Conservation (phyloP, 2,329 filamentous ascomycete genomes). For the Colletotrichum lindemuthianum region DNA sequence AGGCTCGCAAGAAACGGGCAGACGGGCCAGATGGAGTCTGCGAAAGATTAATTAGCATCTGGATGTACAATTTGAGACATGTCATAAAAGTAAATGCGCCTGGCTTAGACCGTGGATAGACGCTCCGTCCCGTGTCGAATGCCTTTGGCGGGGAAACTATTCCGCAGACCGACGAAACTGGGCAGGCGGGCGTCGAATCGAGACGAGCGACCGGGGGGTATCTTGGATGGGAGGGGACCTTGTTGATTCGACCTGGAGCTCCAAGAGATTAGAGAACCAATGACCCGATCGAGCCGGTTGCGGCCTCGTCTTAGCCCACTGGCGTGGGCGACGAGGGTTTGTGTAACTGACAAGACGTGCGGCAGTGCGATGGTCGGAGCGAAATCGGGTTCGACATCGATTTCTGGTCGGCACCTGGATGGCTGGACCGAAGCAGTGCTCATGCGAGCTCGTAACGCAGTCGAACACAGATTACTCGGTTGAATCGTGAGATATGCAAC, state of each 20-base stretch:
- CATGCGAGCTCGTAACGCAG: conserved; percentile 7
- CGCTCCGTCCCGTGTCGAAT: conserved; percentile 29
- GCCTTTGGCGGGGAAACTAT: conserved; percentile 31
- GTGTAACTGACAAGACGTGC: conserved; percentile 11
- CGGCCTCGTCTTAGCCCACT: conserved; percentile 8
- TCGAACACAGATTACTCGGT: conserved; percentile 2
- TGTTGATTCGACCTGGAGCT: conserved; percentile 7
- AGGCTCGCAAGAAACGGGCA: conserved; percentile 12
- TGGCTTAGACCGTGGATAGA: conserved; percentile 28
- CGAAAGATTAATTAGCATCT: conserved; percentile 16
- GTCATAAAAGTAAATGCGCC: conserved; percentile 27
- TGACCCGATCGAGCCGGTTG: conserved; percentile 4
- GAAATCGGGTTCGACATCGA: conserved; percentile 8
- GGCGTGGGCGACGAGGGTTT: not conserved
- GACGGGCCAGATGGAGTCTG: conserved; percentile 12
- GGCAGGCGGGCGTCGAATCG: conserved; percentile 21
- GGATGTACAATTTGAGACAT: conserved; percentile 26
- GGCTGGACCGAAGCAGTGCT: conserved; percentile 7
- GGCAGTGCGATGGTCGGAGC: conserved; percentile 17
- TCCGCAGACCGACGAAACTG: conserved; percentile 24
- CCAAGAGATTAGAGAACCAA: conserved; percentile 11
- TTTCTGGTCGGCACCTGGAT: conserved; percentile 19
- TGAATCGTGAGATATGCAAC: not conserved
- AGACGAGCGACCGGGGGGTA: conserved; percentile 12
- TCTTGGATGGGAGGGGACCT: conserved; percentile 5